Base-by-base conservation (phyloP, 352 stramenopile species). In the Globisporangium polare region DNA sequence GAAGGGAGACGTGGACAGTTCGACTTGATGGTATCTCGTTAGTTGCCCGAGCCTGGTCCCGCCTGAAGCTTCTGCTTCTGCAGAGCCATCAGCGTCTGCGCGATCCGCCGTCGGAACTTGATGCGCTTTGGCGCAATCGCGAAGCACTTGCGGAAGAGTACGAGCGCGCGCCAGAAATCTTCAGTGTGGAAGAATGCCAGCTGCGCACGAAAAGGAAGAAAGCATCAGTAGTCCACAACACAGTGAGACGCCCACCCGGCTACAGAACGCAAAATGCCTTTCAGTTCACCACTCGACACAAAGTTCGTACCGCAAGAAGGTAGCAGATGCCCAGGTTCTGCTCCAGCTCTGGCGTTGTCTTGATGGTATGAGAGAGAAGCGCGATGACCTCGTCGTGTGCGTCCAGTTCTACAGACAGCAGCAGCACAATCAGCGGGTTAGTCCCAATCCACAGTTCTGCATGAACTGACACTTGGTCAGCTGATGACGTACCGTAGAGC, bases 401-500 rank as follows among this genome's bases (percentile, higher is more conserved):
- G 60, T 73, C 57, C 20, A 86, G 60, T 57, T 73, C 77, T 84
- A 58, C 12, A 24, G 3, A 56, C 13, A 43, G 17, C n/a, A 47
- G 18, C 12, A 45, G 6, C 20, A 62, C 12, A 61, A 5, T 8
- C 51, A 53, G 51, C 12, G 41, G 53, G 27, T 55, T 26, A 52
- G 42, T 39, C n/a, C 0, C 12, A 10, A 46, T 46, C 18, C 9
- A 41, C 35, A 12, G 2, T 26, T 12, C 17, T 33, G n/a, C 13
- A 42, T 51, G 9, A 29, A 20, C 5, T 53, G 17, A 35, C 22
- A 39, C 27, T 39, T 8, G 29, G 35, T 46, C 24, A 3, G 10
- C 8, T 43, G 17, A 24, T 3, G 27, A 51, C 74, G 66, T 65
- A 91, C 84, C 67, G 58, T 86, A 94, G 43, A 91, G 82, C 84